These are phyloP conservation scores for Cucurbita argyrosperma DNA, from an alignment of 306 rosid genomes.

Conservation along the genomic window DNA sequence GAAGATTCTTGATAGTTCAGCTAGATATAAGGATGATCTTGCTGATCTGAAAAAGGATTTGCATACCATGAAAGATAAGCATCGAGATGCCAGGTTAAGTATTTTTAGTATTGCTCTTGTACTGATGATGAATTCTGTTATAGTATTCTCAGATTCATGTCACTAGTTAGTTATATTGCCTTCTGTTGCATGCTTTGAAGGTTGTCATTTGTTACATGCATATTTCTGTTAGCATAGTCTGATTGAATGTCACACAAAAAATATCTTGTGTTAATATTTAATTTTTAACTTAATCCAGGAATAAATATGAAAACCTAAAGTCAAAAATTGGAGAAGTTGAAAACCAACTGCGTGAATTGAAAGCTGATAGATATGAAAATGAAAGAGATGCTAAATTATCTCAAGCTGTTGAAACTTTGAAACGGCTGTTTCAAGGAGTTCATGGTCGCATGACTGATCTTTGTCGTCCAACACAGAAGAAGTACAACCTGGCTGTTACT, in stretches of 20 bases:
- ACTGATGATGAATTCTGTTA: background rate
- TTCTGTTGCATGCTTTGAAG: background rate
- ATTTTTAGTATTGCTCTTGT: background rate
- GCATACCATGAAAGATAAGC: constrained; percentile 61
- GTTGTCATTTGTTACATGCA: background rate
- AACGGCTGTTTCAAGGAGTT: constrained; percentile 90
- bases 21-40: constrained; percentile 36
- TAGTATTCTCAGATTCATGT: background rate
- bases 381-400: constrained; percentile 91
- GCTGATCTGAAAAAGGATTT: constrained; percentile 44
- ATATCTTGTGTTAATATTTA: background rate
- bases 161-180: background rate
- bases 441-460: constrained; percentile 99
- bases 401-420: constrained; percentile 95
- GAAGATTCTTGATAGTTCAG: constrained; percentile 46
- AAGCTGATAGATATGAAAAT: constrained; percentile 89
- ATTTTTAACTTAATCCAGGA: constrained; percentile 29
- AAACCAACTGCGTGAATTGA: constrained; percentile 78
- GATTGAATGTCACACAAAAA: background rate
- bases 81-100: constrained; percentile 54
- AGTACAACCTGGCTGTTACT: constrained; percentile 90
- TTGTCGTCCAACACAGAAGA: constrained; percentile 91
- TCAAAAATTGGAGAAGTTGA: constrained; percentile 63
- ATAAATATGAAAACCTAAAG: constrained; percentile 57
- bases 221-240: background rate